phyloP scores from a whole-genome alignment of 2,329 filamentous ascomycete species.

The Drechslerella stenobrocha region DNA sequence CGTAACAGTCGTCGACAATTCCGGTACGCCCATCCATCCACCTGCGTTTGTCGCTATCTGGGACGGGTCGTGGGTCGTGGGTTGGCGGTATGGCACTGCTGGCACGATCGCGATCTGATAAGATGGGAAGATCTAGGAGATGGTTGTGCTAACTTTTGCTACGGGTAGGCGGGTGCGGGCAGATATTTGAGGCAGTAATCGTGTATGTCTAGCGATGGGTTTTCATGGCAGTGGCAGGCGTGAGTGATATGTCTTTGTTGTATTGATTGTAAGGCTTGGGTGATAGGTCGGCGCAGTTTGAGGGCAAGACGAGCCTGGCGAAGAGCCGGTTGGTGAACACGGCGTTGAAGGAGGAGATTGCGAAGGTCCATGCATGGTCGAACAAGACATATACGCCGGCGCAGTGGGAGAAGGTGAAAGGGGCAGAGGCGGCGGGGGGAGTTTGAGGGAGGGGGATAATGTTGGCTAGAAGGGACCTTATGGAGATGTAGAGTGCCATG shows the following conservation, averaged over 20 bases:
- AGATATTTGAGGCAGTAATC: conserved; percentile 53
- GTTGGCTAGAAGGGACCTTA: not conserved
- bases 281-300: conserved; percentile 65
- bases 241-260: too few species aligned
- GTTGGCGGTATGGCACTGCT: conserved; percentile 4
- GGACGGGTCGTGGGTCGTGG: conserved; percentile 3
- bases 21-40: conserved; percentile 20
- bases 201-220: conserved; percentile 38
- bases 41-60: not conserved
- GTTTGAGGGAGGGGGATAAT: not conserved
- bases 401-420: conserved; percentile 75
- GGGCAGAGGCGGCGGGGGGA: conserved; percentile 34
- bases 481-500: not conserved
- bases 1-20: conserved; percentile 41
- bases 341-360: conserved; percentile 82
- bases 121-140: not conserved
- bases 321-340: conserved; percentile 84
- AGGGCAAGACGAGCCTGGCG: conserved; percentile 74
- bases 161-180: conserved; percentile 51
- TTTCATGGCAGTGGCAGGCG: not conserved
- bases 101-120: conserved; percentile 27
- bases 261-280: too few species aligned
- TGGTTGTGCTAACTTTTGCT: not conserved
- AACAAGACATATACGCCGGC: conserved; percentile 90
- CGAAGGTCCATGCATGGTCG: conserved; percentile 90